Evolutionary conservation across 2,329 filamentous ascomycete species (phyloP).

Genomic region (Tolypocladium inflatum): DNA sequence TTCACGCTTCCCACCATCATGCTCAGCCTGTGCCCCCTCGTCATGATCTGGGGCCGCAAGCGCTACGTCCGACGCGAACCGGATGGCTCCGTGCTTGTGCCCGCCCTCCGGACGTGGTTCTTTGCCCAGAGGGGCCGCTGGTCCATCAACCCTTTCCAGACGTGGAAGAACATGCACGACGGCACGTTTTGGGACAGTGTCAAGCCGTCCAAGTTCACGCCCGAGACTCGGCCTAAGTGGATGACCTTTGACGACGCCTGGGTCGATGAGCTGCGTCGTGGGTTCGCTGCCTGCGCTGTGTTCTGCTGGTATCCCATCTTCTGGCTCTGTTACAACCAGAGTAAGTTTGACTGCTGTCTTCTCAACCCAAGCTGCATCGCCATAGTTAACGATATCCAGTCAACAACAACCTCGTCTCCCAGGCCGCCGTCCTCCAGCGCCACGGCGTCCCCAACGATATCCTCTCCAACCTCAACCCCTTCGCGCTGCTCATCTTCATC

Average conservation of each 20-base stretch:
- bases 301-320: slow-evolving; percentile 62
- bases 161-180: not conserved
- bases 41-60: slow-evolving; percentile 51
- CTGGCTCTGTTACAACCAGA: slow-evolving; percentile 50
- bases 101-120: slow-evolving; percentile 50
- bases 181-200: slow-evolving; percentile 46
- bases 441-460: slow-evolving; percentile 70
- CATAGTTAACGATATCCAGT: slow-evolving; percentile 13
- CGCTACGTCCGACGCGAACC: slow-evolving; percentile 51
- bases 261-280: slow-evolving; percentile 70
- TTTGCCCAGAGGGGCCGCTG: slow-evolving; percentile 55
- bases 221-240: slow-evolving; percentile 51
- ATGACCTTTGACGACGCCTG: slow-evolving; percentile 79
- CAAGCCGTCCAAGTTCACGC: slow-evolving; percentile 55
- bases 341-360: not conserved
- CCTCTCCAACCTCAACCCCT: slow-evolving; percentile 65
- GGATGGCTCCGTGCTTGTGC: slow-evolving; percentile 62
- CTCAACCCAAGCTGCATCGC: not conserved
- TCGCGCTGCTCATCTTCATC: slow-evolving; percentile 67
- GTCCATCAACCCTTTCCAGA: slow-evolving; percentile 48
- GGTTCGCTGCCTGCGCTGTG: slow-evolving; percentile 58
- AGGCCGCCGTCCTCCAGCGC: slow-evolving; percentile 56
- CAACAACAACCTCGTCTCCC: slow-evolving; percentile 50
- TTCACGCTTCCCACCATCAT: slow-evolving; percentile 58
- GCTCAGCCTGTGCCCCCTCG: slow-evolving; percentile 48